Percentiles rank a stretch among this genome's conserved stretches.
Evolutionary conservation across 1,139 yeast genomes (phyloP).

Genomic region (Pichia cactophila): DNA sequence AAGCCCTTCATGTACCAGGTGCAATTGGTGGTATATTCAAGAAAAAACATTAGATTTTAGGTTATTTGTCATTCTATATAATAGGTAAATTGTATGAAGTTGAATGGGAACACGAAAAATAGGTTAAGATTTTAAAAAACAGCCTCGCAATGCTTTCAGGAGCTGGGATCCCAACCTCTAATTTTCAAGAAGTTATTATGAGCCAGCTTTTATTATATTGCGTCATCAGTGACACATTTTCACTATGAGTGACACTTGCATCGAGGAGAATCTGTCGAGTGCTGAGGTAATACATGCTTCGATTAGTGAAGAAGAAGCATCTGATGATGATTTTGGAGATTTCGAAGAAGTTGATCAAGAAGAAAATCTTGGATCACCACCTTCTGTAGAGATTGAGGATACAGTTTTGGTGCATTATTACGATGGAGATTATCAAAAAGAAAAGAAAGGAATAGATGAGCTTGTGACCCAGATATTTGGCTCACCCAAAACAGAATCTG

Average conservation of each 20-base stretch:
- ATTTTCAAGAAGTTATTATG: too few species aligned
- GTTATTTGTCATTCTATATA: too few species aligned
- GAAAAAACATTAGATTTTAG: slow-evolving; percentile 5
- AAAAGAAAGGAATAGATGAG: not conserved
- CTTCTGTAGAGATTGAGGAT: not conserved
- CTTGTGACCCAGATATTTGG: not conserved
- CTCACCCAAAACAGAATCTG: too few species aligned
- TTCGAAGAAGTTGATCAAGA: slow-evolving; percentile 19
- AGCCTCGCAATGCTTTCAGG: too few species aligned
- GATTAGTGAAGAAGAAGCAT: not conserved
- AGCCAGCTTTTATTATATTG: too few species aligned
- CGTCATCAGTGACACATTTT: too few species aligned
- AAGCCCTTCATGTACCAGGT: slow-evolving; percentile 12
- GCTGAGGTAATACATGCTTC: not conserved
- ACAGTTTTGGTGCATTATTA: not conserved
- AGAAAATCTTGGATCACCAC: not conserved
- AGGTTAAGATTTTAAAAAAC: too few species aligned
- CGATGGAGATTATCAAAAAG: slow-evolving; percentile 8
- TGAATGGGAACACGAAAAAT: too few species aligned
- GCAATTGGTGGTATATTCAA: slow-evolving; percentile 14
- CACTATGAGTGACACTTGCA: not conserved
- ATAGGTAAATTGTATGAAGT: too few species aligned
- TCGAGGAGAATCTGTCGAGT: too few species aligned
- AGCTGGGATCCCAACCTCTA: too few species aligned
- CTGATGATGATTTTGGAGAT: slow-evolving; percentile 18